Conservation (phyloP, 2,329 filamentous ascomycete species). For the Orbilia brochopaga region DNA sequence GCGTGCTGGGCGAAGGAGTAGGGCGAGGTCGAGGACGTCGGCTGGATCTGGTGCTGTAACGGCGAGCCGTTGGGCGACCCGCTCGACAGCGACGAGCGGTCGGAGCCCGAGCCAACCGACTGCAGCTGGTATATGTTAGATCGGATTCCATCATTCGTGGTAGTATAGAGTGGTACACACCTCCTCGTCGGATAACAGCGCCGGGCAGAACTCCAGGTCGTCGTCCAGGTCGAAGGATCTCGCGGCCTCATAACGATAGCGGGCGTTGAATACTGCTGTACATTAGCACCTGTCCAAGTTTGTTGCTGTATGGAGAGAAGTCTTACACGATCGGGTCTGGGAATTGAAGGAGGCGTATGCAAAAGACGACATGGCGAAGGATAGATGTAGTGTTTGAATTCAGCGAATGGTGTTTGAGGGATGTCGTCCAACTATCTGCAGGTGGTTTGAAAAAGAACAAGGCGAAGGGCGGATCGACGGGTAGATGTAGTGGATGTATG, state of each 20-base stretch:
- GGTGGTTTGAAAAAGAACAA: slow-evolving; percentile 21
- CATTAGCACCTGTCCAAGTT: slow-evolving; percentile 65
- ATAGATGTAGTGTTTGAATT: not conserved
- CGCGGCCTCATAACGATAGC: slow-evolving; percentile 85
- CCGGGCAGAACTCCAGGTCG: slow-evolving; percentile 93
- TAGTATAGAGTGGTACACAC: slow-evolving; percentile 62
- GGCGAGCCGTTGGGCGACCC: slow-evolving; percentile 92
- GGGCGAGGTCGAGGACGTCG: slow-evolving; percentile 67
- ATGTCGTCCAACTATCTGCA: too few species aligned
- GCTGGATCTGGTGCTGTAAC: slow-evolving; percentile 78
- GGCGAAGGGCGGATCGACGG: slow-evolving; percentile 18
- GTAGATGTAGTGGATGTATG: too few species aligned
- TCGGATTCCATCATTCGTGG: slow-evolving; percentile 16
- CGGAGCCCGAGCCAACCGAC: slow-evolving; percentile 64
- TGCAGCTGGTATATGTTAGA: slow-evolving; percentile 44
- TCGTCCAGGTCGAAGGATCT: slow-evolving; percentile 95
- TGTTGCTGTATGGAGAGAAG: slow-evolving; percentile 46
- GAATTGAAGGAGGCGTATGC: slow-evolving; percentile 53
- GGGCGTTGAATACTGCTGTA: slow-evolving; percentile 77
- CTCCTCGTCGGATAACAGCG: slow-evolving; percentile 89
- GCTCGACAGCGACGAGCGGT: slow-evolving; percentile 92
- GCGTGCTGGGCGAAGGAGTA: slow-evolving; percentile 67
- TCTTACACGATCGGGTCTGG: slow-evolving; percentile 50
- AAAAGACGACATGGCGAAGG: slow-evolving; percentile 54
- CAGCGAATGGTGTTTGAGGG: too few species aligned